These are phyloP conservation scores for Avena eriantha DNA, from an alignment of 176 grass and related monocot species.

Conservation along the genomic window DNA sequence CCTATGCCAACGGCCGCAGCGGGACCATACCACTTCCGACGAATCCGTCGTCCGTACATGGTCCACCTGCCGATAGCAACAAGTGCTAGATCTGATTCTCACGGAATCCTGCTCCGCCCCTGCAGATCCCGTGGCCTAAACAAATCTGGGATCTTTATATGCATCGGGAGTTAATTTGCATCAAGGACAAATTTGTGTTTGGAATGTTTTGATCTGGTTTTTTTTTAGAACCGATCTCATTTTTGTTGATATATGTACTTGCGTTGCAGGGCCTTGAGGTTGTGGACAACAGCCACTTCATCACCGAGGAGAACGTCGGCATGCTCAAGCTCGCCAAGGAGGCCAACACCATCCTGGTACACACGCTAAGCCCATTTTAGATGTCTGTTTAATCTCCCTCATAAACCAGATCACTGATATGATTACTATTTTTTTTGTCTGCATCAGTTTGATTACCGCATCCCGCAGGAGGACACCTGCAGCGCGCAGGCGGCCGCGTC, in stretches of 20 bases:
- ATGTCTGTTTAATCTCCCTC: too few species aligned
- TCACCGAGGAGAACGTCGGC: constrained; percentile 87
- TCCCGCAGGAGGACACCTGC: constrained; percentile 72
- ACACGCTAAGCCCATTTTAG: too few species aligned
- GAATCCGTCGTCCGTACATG: constrained; percentile 22
- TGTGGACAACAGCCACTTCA: constrained; percentile 87
- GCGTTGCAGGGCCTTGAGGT: constrained; percentile 64
- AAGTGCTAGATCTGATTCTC: constrained; percentile 1
- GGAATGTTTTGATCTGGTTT: not conserved
- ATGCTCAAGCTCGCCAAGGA: constrained; percentile 98
- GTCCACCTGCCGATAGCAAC: not conserved
- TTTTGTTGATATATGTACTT: not conserved
- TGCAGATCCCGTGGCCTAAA: too few species aligned
- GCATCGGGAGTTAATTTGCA: too few species aligned
- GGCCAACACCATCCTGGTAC: constrained; percentile 70
- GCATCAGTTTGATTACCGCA: constrained; percentile 68
- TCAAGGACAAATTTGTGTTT: not conserved
- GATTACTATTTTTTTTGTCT: too few species aligned
- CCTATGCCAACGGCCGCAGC: not conserved
- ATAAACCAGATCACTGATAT: too few species aligned
- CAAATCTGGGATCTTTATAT: not conserved
- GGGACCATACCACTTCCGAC: constrained; percentile 41
- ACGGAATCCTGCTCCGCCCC: constrained; percentile 2
- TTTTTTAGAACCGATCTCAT: not conserved
- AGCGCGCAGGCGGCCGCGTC: constrained; percentile 40